Evolutionary conservation across 2,329 filamentous ascomycete species (phyloP).

Genomic region (Elsinoe australis): DNA sequence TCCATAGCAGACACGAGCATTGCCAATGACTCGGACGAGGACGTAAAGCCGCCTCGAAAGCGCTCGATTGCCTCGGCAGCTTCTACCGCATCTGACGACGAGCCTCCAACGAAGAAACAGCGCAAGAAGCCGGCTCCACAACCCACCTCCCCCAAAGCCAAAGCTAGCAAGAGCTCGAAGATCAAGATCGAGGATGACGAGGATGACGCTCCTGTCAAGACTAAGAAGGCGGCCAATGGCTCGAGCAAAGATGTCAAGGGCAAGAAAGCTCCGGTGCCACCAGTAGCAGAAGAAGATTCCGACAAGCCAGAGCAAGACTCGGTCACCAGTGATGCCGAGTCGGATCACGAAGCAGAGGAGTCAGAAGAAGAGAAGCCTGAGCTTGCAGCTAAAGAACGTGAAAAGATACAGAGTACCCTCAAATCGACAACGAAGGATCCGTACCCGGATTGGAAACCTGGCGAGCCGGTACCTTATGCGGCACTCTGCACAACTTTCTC

Average conservation of each 20-base stretch:
- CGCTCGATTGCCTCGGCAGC: conserved; percentile 10
- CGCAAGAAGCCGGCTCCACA: conserved; percentile 25
- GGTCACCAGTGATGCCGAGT: conserved; percentile 20
- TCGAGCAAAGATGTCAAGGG: conserved; percentile 26
- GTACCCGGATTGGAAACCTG: conserved; percentile 92
- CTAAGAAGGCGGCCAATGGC: conserved; percentile 18
- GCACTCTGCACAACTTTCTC: conserved; percentile 93
- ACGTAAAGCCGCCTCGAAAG: conserved; percentile 7
- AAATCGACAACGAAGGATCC: conserved; percentile 63
- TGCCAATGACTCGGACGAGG: conserved; percentile 19
- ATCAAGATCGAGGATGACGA: conserved; percentile 23
- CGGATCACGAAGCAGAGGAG: conserved; percentile 39
- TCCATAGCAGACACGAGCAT: conserved; percentile 19
- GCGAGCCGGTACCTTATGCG: conserved; percentile 84
- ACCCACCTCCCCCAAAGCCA: not conserved
- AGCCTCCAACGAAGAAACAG: conserved; percentile 32
- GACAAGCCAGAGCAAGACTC: conserved; percentile 16
- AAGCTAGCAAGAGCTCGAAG: conserved; percentile 24
- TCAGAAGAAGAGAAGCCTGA: conserved; percentile 61
- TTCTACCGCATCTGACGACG: conserved; percentile 22
- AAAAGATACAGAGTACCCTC: conserved; percentile 72
- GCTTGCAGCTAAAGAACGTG: conserved; percentile 63
- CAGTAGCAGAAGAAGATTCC: conserved; percentile 42
- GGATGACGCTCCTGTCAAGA: not conserved
- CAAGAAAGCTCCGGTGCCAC: conserved; percentile 16